These are phyloP conservation scores for Quercus gilva DNA, from an alignment of 306 rosid genomes.

Conservation along the genomic window DNA sequence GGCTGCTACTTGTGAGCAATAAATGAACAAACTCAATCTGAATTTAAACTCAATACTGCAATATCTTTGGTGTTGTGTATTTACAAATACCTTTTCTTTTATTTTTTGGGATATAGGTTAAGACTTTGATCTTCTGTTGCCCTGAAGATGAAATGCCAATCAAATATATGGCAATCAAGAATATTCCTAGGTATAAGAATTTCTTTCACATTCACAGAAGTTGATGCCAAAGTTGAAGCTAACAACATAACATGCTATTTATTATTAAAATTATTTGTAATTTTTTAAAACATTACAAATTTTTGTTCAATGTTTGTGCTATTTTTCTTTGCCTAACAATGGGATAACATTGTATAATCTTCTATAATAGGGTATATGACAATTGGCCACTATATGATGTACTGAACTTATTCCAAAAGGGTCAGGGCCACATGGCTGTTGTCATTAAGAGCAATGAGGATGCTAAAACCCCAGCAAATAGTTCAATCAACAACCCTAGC, in stretches of 20 bases:
- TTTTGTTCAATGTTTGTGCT: neutral
- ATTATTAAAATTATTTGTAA: neutral
- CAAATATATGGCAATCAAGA: slow-evolving; percentile 59
- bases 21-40: no score
- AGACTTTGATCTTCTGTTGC: slow-evolving; percentile 55
- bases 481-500: slow-evolving; percentile 6
- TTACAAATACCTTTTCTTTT: neutral
- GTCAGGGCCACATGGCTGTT: slow-evolving; percentile 76
- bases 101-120: slow-evolving; percentile 41
- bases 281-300: neutral
- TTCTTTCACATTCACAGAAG: slow-evolving; percentile 5
- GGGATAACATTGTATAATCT: neutral
- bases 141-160: slow-evolving; percentile 77
- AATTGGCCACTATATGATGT: slow-evolving; percentile 77
- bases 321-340: neutral
- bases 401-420: slow-evolving; percentile 52
- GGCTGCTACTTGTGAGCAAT: no score
- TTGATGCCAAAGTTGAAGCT: neutral
- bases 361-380: slow-evolving; percentile 39
- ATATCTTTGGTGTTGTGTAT: neutral
- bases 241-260: neutral
- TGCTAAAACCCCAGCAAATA: slow-evolving; percentile 17
- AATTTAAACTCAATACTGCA: no score
- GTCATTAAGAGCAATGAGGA: slow-evolving; percentile 44
- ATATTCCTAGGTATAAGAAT: slow-evolving; percentile 61